These are phyloP conservation scores for Aspergillus fijiensis DNA, from an alignment of 2,329 filamentous ascomycete genomes.

Conservation along the genomic window DNA sequence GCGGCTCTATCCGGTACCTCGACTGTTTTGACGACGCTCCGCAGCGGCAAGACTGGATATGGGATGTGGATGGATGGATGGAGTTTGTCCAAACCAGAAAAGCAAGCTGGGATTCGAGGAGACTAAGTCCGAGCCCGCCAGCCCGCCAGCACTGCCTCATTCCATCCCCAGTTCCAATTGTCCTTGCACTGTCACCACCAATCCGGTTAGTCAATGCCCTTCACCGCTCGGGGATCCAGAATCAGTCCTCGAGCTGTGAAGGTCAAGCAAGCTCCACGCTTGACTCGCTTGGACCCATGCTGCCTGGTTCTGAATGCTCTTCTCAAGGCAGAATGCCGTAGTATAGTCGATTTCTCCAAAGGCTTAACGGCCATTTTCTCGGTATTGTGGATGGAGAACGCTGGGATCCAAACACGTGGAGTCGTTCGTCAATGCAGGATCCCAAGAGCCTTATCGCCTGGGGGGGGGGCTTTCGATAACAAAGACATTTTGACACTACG, in stretches of 20 bases:
- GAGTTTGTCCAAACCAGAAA: background rate
- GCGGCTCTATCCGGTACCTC: background rate
- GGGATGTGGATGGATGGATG: too few relatives aligned
- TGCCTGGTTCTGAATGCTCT: background rate
- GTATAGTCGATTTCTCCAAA: background rate
- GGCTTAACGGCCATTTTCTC: background rate
- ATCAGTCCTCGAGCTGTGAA: conserved; percentile 1
- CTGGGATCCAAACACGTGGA: background rate
- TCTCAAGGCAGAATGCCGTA: background rate
- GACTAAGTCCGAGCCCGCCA: conserved; percentile 12
- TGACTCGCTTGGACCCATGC: conserved; percentile 1
- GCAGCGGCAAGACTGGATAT: too few relatives aligned
- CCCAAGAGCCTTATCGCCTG: background rate
- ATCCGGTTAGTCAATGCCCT: conserved; percentile 15
- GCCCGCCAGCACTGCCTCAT: conserved; percentile 26
- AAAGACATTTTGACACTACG: background rate
- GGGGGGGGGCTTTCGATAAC: background rate
- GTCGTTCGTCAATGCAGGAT: background rate
- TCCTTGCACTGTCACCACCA: conserved; percentile 16
- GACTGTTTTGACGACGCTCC: background rate
- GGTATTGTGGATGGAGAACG: background rate
- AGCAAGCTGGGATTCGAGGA: background rate
- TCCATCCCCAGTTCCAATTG: conserved; percentile 17
- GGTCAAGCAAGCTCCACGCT: background rate
- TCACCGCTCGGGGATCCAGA: conserved; percentile 22